Evolutionary conservation across 1,139 yeast species (phyloP).

Genomic region (Taphrina communis): DNA sequence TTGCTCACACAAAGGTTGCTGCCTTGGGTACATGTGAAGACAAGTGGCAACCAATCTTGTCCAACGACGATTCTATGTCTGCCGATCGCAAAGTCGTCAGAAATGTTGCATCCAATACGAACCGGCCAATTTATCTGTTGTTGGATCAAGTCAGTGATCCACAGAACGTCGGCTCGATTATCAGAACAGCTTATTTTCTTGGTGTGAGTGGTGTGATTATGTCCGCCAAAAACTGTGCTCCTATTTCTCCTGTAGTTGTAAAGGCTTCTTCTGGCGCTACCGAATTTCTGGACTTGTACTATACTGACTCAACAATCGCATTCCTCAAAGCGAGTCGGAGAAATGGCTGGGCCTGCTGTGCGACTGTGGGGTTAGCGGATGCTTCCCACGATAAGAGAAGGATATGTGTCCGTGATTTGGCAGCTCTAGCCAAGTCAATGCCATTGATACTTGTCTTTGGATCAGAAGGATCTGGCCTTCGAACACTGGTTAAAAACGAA

Average conservation of each 20-base stretch:
- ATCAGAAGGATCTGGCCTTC: slow-evolving; percentile 28
- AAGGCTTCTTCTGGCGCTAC: slow-evolving; percentile 90
- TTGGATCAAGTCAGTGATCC: slow-evolving; percentile 68
- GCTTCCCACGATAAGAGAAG: not conserved
- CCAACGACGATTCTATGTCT: slow-evolving; percentile 20
- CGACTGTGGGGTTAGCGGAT: slow-evolving; percentile 59
- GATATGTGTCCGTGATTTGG: not conserved
- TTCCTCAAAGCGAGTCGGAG: slow-evolving; percentile 64
- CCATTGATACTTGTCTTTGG: slow-evolving; percentile 31
- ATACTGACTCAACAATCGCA: slow-evolving; percentile 62
- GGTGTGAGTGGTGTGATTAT: slow-evolving; percentile 83
- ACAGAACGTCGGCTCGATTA: slow-evolving; percentile 85
- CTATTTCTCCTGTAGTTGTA: slow-evolving; percentile 74
- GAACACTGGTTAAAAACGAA: slow-evolving; percentile 20
- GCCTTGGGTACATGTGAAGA: slow-evolving; percentile 8
- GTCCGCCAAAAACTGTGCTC: slow-evolving; percentile 68
- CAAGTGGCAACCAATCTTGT: slow-evolving; percentile 19
- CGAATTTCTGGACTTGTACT: slow-evolving; percentile 70
- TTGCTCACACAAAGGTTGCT: not conserved
- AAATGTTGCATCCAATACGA: not conserved
- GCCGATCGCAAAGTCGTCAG: not conserved
- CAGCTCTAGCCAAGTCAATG: not conserved
- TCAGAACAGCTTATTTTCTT: slow-evolving; percentile 78
- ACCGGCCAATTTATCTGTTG: slow-evolving; percentile 30
- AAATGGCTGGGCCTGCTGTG: slow-evolving; percentile 74